phyloP scores from a whole-genome alignment of 331 rosid genomes.

The Acacia pycnantha region DNA sequence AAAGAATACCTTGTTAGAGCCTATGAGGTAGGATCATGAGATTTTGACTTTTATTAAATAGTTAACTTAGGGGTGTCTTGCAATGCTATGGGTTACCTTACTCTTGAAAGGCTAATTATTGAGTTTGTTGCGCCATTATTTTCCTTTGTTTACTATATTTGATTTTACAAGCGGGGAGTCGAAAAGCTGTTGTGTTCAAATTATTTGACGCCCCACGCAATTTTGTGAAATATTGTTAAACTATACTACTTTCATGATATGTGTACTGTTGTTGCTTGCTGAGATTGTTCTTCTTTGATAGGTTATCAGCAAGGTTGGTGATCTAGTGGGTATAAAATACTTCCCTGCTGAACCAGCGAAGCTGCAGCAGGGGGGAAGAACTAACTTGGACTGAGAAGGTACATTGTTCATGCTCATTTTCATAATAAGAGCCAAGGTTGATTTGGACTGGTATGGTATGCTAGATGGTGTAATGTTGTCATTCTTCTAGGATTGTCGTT shows the following conservation, averaged over 20 bases:
- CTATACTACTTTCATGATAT: neutral
- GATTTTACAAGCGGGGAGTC: neutral
- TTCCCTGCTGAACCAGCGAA: conserved; percentile 70
- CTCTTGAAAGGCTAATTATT: neutral
- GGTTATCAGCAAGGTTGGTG: conserved; percentile 75
- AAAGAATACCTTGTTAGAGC: conserved; percentile 38
- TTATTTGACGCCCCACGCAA: neutral
- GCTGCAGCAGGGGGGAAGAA: conserved; percentile 35
- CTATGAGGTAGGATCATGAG: neutral
- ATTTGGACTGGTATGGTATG: neutral
- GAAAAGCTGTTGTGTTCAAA: neutral
- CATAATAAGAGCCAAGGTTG: neutral
- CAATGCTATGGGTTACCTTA: neutral
- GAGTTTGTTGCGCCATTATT: neutral
- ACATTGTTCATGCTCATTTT: neutral
- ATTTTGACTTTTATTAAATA: neutral
- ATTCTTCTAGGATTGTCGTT: neutral
- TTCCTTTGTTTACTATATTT: neutral
- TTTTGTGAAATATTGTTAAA: neutral
- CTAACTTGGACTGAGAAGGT: conserved; percentile 11
- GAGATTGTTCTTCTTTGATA: conserved; percentile 21
- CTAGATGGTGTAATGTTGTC: neutral
- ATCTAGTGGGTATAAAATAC: conserved; percentile 73
- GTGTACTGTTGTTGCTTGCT: neutral
- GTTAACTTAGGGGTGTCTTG: neutral